A percentile compares a stretch with the other conserved stretches of the same genome.
Conservation (phyloP, 345 rosid species). For the Acer yangbiense region DNA sequence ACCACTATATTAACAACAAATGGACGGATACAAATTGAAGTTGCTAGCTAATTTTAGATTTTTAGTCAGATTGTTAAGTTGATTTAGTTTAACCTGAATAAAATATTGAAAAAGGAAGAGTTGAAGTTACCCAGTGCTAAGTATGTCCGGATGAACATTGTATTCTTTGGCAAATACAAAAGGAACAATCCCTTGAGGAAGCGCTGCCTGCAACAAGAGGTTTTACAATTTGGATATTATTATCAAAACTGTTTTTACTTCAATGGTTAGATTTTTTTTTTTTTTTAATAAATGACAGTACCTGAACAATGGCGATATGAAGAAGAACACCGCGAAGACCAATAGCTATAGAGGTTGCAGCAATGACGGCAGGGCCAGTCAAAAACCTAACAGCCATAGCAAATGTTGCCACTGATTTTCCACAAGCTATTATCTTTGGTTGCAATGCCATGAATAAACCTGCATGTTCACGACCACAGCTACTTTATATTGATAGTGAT, state of each 20-base stretch:
- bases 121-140: conserved; percentile 45
- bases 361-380: conserved; percentile 28
- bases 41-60: too few species aligned
- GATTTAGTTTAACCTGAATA: too few species aligned
- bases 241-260: background rate
- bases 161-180: conserved; percentile 49
- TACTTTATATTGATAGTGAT: background rate
- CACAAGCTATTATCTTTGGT: conserved; percentile 33
- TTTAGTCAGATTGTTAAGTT: too few species aligned
- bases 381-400: conserved; percentile 33
- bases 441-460: conserved; percentile 35
- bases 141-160: conserved; percentile 46
- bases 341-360: conserved; percentile 29
- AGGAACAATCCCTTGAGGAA: conserved; percentile 50
- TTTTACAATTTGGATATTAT: background rate
- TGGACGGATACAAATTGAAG: too few species aligned
- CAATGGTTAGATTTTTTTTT: too few species aligned
- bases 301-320: conserved; percentile 38
- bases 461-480: background rate
- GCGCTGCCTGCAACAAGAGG: conserved; percentile 37
- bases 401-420: conserved; percentile 26
- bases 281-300: background rate
- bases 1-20: too few species aligned
- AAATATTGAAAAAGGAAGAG: background rate
- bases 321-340: conserved; percentile 34